These are phyloP conservation scores for Thraustochytrium sp. DNA, from an alignment of 352 stramenopile species.

Conservation along the genomic window DNA sequence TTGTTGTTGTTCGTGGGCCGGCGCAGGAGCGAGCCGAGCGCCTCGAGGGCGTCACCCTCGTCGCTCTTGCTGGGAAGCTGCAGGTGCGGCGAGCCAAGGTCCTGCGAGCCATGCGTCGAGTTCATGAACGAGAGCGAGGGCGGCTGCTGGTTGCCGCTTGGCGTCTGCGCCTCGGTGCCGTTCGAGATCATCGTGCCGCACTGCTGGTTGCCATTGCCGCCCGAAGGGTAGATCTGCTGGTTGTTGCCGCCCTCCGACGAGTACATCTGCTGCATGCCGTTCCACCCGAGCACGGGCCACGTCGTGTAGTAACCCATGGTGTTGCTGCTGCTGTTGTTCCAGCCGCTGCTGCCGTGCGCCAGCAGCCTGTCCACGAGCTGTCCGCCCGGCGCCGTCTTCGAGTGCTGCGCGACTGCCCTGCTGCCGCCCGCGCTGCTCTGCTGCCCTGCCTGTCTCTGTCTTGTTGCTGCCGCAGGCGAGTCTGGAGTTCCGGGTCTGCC, in stretches of 20 bases:
- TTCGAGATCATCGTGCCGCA: no score
- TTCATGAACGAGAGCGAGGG: neutral
- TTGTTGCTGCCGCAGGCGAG: no score
- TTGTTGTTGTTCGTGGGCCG: neutral
- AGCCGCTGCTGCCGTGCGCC: neutral
- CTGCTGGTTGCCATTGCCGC: neutral
- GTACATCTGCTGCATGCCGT: neutral
- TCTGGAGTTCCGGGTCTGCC: no score
- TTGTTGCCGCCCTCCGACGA: neutral
- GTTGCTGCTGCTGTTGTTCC: neutral
- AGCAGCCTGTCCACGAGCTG: no score
- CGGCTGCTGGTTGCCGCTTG: neutral
- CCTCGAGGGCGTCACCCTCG: neutral
- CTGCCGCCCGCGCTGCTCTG: no score
- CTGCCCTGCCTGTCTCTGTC: no score
- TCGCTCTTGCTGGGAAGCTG: neutral
- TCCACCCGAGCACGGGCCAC: neutral
- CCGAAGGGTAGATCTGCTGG: neutral
- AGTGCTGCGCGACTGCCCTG: no score
- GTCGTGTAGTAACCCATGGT: conserved; percentile 16
- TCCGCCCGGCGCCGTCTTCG: no score
- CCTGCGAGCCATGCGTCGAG: neutral
- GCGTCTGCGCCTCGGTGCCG: neutral
- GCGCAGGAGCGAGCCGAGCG: neutral
- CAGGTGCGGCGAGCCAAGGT: neutral